Conservation (phyloP, 495 filamentous ascomycete species). For the Podospora pseudoanserina region DNA sequence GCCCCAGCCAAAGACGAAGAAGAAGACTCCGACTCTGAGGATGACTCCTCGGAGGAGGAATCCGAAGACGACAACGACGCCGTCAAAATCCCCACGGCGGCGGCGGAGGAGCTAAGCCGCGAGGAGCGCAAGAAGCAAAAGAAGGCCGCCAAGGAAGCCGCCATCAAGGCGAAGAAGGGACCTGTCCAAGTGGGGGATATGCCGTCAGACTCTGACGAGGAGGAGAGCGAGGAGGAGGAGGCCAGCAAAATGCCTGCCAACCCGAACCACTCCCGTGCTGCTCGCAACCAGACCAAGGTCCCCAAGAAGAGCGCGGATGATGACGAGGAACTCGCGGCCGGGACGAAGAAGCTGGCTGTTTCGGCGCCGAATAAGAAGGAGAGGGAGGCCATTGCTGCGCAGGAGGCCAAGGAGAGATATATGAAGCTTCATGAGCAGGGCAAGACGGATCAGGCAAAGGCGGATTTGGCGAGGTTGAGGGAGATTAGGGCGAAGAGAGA, state of each 20-base stretch:
- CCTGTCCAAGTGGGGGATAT: constrained; percentile 77
- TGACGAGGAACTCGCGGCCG: constrained; percentile 35
- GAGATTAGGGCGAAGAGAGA: constrained; percentile 82
- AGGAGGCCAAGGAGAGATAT: constrained; percentile 84
- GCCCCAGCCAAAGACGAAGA: constrained; percentile 40
- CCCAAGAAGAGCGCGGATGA: constrained; percentile 40
- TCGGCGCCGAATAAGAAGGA: constrained; percentile 63
- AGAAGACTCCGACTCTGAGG: constrained; percentile 49
- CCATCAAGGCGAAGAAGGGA: constrained; percentile 60
- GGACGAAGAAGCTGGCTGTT: constrained; percentile 42
- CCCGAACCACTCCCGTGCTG: constrained; percentile 79
- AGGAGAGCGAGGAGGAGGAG: constrained; percentile 55
- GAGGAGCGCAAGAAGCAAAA: constrained; percentile 84
- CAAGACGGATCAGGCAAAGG: constrained; percentile 93
- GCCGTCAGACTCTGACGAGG: constrained; percentile 64
- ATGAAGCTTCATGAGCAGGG: constrained; percentile 92
- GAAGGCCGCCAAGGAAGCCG: constrained; percentile 89
- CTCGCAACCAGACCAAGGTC: constrained; percentile 49
- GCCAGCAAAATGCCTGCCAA: constrained; percentile 70
- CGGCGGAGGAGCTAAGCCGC: constrained; percentile 58
- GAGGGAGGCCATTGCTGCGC: constrained; percentile 83
- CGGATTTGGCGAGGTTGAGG: constrained; percentile 80
- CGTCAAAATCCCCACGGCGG: constrained; percentile 39
- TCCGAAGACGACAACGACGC: constrained; percentile 31
- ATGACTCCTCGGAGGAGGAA: constrained; percentile 40